These are phyloP conservation scores for Tylopilus sp. DNA, from an alignment of 768 basidiomycete genomes.

Conservation along the genomic window DNA sequence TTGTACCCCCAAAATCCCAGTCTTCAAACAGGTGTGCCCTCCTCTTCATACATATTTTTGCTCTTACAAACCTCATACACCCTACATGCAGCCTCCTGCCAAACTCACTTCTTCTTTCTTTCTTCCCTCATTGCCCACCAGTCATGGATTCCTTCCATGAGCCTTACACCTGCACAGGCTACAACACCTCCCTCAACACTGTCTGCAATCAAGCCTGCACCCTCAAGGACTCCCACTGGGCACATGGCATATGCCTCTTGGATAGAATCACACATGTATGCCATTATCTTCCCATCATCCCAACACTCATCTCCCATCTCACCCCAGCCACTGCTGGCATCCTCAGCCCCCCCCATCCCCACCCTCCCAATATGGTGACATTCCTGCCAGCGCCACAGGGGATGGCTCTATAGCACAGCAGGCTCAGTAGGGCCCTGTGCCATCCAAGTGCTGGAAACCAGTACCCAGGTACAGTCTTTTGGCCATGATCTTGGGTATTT, in stretches of 20 bases:
- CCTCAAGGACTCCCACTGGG: conserved; percentile 70
- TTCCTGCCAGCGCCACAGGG: conserved; percentile 34
- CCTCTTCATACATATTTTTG: no score
- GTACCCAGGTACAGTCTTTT: conserved; percentile 83
- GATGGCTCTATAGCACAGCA: conserved; percentile 2
- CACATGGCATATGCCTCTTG: conserved; percentile 68
- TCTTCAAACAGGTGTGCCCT: no score
- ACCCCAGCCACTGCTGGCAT: conserved; percentile 41
- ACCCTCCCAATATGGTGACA: conserved; percentile 52
- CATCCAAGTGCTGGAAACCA: conserved; percentile 62
- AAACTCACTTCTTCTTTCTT: conserved; percentile 8
- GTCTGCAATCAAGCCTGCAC: conserved; percentile 68
- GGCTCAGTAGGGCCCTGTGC: conserved; percentile 9
- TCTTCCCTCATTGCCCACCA: conserved; percentile 2
- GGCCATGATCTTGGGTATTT: conserved; percentile 93
- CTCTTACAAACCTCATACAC: no score
- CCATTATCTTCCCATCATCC: conserved; percentile 81
- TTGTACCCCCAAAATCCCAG: no score
- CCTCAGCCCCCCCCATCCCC: conserved; percentile 79
- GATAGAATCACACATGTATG: conserved; percentile 91
- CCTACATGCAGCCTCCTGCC: no score
- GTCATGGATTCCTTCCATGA: conserved; percentile 72
- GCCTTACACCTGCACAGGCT: conserved; percentile 60
- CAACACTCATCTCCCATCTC: conserved; percentile 49
- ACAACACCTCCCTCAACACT: conserved; percentile 65